Percentiles rank a stretch among this genome's conserved stretches.
Conservation (phyloP, 1,139 yeast genomes). For the Suhomyces atakaporum region DNA sequence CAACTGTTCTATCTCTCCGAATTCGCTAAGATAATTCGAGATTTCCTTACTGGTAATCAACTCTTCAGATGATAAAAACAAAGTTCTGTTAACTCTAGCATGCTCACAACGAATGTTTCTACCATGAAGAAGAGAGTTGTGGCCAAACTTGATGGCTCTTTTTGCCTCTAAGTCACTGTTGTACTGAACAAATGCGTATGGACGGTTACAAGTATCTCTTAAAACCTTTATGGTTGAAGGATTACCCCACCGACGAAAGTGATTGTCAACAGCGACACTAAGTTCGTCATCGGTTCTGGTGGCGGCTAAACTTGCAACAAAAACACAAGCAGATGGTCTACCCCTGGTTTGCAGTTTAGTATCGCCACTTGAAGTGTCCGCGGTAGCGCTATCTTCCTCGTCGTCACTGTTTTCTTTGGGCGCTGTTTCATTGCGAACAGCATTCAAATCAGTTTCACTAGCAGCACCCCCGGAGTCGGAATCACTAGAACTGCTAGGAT, state of each 20-base stretch:
- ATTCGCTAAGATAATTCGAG: conserved; percentile 42
- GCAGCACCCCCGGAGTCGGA: too few species aligned
- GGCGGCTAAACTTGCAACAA: conserved; percentile 80
- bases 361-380: neutral
- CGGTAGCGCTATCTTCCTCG: neutral
- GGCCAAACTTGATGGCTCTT: conserved; percentile 67
- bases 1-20: conserved; percentile 76
- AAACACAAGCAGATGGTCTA: conserved; percentile 83
- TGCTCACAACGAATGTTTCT: conserved; percentile 83
- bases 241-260: conserved; percentile 68
- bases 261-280: conserved; percentile 64
- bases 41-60: conserved; percentile 33
- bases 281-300: conserved; percentile 67
- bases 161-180: conserved; percentile 69
- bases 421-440: too few species aligned
- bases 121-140: conserved; percentile 68
- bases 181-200: conserved; percentile 93
- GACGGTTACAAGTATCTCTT: conserved; percentile 79
- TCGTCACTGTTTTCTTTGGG: neutral
- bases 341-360: conserved; percentile 12
- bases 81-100: conserved; percentile 87
- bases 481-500: too few species aligned
- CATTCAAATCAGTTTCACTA: too few species aligned
- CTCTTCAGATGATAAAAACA: conserved; percentile 50
- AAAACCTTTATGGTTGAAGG: conserved; percentile 79